These are phyloP conservation scores for Podospora pseudopauciseta DNA, from an alignment of 495 filamentous ascomycete species.

Conservation along the genomic window DNA sequence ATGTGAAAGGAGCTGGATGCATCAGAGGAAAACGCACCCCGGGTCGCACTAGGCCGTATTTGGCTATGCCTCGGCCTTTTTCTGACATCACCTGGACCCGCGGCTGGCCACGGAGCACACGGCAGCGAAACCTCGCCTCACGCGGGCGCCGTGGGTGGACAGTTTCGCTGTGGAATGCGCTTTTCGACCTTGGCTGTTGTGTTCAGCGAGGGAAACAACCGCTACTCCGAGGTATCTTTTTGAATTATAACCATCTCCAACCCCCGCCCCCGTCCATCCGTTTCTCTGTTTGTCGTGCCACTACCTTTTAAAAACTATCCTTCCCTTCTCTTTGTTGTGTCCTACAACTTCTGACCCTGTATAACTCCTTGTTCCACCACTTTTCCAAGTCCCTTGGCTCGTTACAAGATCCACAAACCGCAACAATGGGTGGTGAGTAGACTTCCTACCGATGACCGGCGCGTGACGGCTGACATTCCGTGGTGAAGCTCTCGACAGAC, in stretches of 20 bases:
- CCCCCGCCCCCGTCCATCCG: background rate
- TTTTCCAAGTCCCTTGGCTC: background rate
- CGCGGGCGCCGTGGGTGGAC: background rate
- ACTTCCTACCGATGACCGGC: background rate
- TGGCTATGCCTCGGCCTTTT: conserved; percentile 36
- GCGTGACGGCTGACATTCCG: conserved; percentile 9
- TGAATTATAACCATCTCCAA: background rate
- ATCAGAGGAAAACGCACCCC: conserved; percentile 20
- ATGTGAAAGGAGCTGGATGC: conserved; percentile 4
- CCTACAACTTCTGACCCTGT: background rate
- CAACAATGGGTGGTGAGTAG: conserved; percentile 36
- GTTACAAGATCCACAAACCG: conserved; percentile 9
- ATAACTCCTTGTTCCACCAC: background rate
- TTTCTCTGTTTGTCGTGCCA: background rate
- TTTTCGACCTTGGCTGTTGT: background rate
- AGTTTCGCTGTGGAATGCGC: conserved; percentile 15
- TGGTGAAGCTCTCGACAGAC: conserved; percentile 41
- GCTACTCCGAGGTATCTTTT: conserved; percentile 20
- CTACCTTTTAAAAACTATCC: background rate
- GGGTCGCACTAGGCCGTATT: conserved; percentile 28
- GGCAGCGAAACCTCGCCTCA: conserved; percentile 3
- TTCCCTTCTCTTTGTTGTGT: background rate
- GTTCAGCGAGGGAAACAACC: conserved; percentile 6
- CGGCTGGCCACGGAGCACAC: conserved; percentile 6
- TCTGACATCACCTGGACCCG: conserved; percentile 37